Base-by-base conservation (phyloP, 2,329 filamentous ascomycete species). In the Parastagonospora nodorum region DNA sequence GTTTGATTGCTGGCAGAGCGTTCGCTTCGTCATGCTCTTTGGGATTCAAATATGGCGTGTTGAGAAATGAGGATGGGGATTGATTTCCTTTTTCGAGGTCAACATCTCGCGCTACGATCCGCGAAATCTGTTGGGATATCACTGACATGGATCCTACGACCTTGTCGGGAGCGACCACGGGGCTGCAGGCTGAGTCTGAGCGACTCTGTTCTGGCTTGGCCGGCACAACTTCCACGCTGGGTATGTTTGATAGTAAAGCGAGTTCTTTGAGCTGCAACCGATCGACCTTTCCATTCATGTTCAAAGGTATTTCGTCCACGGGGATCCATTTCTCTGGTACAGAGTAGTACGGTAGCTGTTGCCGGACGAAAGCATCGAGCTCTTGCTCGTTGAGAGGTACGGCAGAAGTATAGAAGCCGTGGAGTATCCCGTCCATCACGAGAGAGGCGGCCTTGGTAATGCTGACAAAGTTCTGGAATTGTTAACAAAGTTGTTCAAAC, bases 201-300 rank as follows among this genome's bases (percentile, higher is more conserved):
- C 19, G 19, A 24, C 19, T 24, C 19, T 24, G 3, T 5, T 24
- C 19, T 24, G 3, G 19, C 19, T 24, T 3, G 5, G 19, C 19
- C 19, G 19, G 5, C 19, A 24, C 19, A 5, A 24, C 19, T 24
- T 24, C 19, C 19, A 5, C 5, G 19, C 19, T 5, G 19, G 5
- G 19, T 24, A 24, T 24, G 19, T 5, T 24, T 24, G 19, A 5
- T 24, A 3, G 19, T 24, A 24, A 24, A 19, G 55, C 59, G 9
- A 78, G 57, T 9, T 64, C 60, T 8, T 63, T 68, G 4, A 85
- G 75, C 5, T 70, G 67, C 14, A 68, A 71, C 72, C 82, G 84
- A 66, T 85, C 79, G 36, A 83, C 76, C 66, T 85, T 85, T 36
- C 82, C 82, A 52, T 84, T 84, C 2, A 74, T 56, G 0, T 82